Evolutionary conservation across 176 grass and related monocot species (phyloP).

Genomic region (Oryza glumipatula): DNA sequence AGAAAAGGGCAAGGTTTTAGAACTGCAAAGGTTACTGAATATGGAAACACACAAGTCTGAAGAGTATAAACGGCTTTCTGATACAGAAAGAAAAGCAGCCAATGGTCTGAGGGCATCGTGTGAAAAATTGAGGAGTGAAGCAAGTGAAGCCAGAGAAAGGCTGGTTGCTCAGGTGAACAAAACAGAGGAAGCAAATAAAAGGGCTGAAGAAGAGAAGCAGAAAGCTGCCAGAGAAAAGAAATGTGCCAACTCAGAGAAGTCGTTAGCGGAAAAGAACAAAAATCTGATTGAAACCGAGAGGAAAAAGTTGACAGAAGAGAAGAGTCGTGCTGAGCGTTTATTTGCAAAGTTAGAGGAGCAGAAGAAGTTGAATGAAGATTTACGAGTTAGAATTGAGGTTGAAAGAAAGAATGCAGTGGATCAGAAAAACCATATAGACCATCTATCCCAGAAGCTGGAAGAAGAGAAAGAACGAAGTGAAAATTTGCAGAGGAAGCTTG

Average conservation of each 20-base stretch:
- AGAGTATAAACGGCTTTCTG: constrained; percentile 69
- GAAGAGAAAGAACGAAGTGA: constrained; percentile 59
- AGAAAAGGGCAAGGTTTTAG: constrained; percentile 49
- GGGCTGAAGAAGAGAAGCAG: constrained; percentile 70
- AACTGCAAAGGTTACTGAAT: constrained; percentile 59
- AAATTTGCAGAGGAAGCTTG: constrained; percentile 50
- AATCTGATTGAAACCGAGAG: constrained; percentile 57
- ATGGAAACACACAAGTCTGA: constrained; percentile 68
- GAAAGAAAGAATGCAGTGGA: constrained; percentile 43
- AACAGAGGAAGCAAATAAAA: constrained; percentile 47
- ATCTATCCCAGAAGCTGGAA: constrained; percentile 68
- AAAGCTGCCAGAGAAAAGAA: constrained; percentile 73
- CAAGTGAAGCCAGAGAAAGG: constrained; percentile 57
- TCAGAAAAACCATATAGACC: constrained; percentile 49
- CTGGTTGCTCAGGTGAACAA: constrained; percentile 56
- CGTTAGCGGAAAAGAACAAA: constrained; percentile 64
- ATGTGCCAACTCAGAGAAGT: constrained; percentile 60
- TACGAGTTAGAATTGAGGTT: constrained; percentile 50
- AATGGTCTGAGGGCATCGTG: constrained; percentile 54
- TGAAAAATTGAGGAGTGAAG: constrained; percentile 78
- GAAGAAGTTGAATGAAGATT: constrained; percentile 59
- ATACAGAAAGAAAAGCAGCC: constrained; percentile 63
- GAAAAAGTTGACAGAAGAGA: constrained; percentile 62
- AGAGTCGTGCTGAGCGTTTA: constrained; percentile 52
- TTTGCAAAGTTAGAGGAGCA: constrained; percentile 69